Evolutionary conservation across 106 monocot species (phyloP), one percentile per base, ranked within the genome.

Genomic region (Acorus calamus): DNA sequence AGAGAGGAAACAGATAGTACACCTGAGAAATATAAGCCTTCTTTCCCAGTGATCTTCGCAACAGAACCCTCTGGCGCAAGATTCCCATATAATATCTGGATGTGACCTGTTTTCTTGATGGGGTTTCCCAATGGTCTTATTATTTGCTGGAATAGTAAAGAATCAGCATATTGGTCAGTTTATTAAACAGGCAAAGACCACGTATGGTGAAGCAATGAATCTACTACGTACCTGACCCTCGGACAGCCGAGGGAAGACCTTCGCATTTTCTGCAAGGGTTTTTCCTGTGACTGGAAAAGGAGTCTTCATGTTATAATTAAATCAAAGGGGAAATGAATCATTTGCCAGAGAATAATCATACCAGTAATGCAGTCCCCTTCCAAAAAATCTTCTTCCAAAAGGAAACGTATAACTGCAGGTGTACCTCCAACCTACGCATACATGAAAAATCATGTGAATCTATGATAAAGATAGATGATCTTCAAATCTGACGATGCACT

Each of bases 11-110:
- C 49, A 44, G 52, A 6, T 44, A 60, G 5, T 55, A 94, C 28
- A 28, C 94, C 94, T 59, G 94, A 94, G 63, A 98, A 98, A 73
- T 70, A 80, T 50, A 98, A 66, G 10, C 98, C 98, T 76, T 98
- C 98, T 86, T 98, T 98, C 65, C 98, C 91, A 59, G 98, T 98
- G 52, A 98, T 98, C 79, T 98, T 92, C 52, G 98, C 98, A 12
- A 98, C 96, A 69, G 98, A 98, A 61, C 98, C 91, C 41, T 91
- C 85, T 9, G 98, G 98, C 62, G 98, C 92, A 69, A 98, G 79
- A 79, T 98, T 98, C 10, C 92, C 98, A 65, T 83, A 88, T 7
- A 98, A 71, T 74, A 98, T 92, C 66, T 98, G 98, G 59, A 98
- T 78, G 72, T 98, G 98, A 2, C 98, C 98, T 8, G 92, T 88